Evolutionary conservation across 2,329 filamentous ascomycete genomes (phyloP).

Genomic region (Colletotrichum sp.): DNA sequence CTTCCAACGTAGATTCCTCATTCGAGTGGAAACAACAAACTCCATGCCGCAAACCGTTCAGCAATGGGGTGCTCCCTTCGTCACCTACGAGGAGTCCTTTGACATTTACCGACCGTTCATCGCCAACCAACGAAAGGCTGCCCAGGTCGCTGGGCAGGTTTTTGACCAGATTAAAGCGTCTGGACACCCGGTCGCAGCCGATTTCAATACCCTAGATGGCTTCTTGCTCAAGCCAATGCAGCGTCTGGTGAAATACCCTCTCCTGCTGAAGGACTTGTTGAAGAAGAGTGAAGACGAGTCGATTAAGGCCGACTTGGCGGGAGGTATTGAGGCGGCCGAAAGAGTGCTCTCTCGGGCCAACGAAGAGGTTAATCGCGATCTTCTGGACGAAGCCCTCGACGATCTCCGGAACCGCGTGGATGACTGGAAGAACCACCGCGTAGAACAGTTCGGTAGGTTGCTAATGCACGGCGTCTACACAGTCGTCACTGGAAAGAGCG

Average conservation of each 20-base stretch:
- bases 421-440: conserved; percentile 94
- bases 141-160: conserved; percentile 79
- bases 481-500: conserved; percentile 87
- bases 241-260: conserved; percentile 89
- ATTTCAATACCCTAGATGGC: conserved; percentile 85
- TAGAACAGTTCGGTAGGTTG: conserved; percentile 90
- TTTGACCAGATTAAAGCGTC: conserved; percentile 86
- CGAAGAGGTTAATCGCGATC: conserved; percentile 86
- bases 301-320: conserved; percentile 72
- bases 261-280: conserved; percentile 86
- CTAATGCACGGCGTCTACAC: conserved; percentile 90
- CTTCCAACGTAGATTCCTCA: conserved; percentile 93
- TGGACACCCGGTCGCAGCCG: conserved; percentile 80
- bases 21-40: conserved; percentile 94
- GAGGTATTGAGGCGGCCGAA: conserved; percentile 82
- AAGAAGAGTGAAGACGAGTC: conserved; percentile 83
- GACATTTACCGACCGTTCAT: conserved; percentile 97
- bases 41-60: conserved; percentile 77
- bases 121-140: conserved; percentile 92
- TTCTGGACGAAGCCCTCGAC: conserved; percentile 81
- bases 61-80: conserved; percentile 94
- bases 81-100: conserved; percentile 84
- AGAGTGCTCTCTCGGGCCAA: conserved; percentile 85
- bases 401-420: conserved; percentile 86
- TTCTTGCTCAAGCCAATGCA: conserved; percentile 98